Conservation (phyloP, 2,329 filamentous ascomycete species). For the Rugonectria rugulosa region DNA sequence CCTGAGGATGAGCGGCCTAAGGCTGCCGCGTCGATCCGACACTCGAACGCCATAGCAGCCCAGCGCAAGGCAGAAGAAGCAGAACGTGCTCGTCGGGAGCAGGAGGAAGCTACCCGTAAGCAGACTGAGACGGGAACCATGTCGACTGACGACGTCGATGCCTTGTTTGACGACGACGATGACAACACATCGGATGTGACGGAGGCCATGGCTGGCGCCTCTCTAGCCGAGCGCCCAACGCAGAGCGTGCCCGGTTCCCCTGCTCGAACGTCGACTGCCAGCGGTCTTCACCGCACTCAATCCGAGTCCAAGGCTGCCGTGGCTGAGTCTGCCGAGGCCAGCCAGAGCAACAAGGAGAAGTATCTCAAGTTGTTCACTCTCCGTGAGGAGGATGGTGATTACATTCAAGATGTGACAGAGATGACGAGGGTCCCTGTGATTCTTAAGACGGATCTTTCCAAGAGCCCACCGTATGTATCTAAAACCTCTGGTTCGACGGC, state of each 20-base stretch:
- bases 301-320: slow-evolving; percentile 92
- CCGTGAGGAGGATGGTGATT: slow-evolving; percentile 90
- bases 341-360: slow-evolving; percentile 93
- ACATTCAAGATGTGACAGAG: slow-evolving; percentile 97
- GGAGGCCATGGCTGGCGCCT: slow-evolving; percentile 92
- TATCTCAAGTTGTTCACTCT: slow-evolving; percentile 90
- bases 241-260: slow-evolving; percentile 96
- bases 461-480: slow-evolving; percentile 97
- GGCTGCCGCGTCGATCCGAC: slow-evolving; percentile 75
- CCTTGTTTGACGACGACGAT: slow-evolving; percentile 94
- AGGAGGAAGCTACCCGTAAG: slow-evolving; percentile 89
- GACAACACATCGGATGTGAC: slow-evolving; percentile 87
- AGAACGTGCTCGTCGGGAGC: slow-evolving; percentile 81
- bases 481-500: background rate
- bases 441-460: slow-evolving; percentile 95
- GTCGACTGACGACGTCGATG: slow-evolving; percentile 90
- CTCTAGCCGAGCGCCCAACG: slow-evolving; percentile 85
- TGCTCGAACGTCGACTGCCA: slow-evolving; percentile 73
- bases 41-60: slow-evolving; percentile 77
- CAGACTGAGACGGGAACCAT: slow-evolving; percentile 95
- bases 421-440: slow-evolving; percentile 98
- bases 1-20: slow-evolving; percentile 97
- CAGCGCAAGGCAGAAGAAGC: slow-evolving; percentile 84
- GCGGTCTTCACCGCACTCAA: slow-evolving; percentile 82
- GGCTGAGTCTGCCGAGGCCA: slow-evolving; percentile 76